Evolutionary conservation across 495 filamentous ascomycete genomes (phyloP).

Genomic region (Xylaria venustula): DNA sequence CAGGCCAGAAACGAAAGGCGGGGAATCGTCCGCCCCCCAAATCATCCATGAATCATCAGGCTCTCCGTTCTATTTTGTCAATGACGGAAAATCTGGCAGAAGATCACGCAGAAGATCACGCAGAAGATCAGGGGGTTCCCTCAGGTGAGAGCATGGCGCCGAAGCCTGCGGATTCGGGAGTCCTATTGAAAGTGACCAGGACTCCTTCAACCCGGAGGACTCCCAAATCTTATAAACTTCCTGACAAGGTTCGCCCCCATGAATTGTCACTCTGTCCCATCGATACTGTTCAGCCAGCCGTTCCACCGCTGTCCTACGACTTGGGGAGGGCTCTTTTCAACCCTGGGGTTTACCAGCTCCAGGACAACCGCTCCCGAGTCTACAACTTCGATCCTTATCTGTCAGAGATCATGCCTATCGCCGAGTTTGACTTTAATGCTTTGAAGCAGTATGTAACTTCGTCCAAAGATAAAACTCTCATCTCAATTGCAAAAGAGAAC

Average conservation of each 20-base stretch:
- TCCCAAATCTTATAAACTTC: background rate
- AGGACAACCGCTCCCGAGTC: constrained; percentile 82
- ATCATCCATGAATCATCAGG: too few species aligned
- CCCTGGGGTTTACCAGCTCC: constrained; percentile 86
- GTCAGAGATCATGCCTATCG: constrained; percentile 82
- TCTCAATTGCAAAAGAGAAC: constrained; percentile 59
- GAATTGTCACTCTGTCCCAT: constrained; percentile 41
- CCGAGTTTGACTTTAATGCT: constrained; percentile 87
- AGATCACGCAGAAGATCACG: too few species aligned
- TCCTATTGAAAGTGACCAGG: too few species aligned
- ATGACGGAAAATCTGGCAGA: too few species aligned
- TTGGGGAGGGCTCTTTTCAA: constrained; percentile 94
- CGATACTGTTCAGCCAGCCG: constrained; percentile 52
- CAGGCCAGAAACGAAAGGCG: too few species aligned
- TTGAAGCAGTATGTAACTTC: constrained; percentile 85
- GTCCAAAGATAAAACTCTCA: constrained; percentile 72
- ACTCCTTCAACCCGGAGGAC: too few species aligned
- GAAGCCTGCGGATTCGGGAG: background rate
- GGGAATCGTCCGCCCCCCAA: too few species aligned
- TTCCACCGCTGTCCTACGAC: constrained; percentile 73
- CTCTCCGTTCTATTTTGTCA: too few species aligned
- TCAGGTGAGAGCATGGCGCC: too few species aligned
- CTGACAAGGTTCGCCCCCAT: constrained; percentile 20
- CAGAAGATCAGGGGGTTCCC: too few species aligned
- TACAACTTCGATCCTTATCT: constrained; percentile 97